A percentile compares a stretch with the other conserved stretches of the same genome.
Evolutionary conservation across 176 grass and related monocot genomes (phyloP).

Genomic region (bread wheat (Triticum aestivum)): DNA sequence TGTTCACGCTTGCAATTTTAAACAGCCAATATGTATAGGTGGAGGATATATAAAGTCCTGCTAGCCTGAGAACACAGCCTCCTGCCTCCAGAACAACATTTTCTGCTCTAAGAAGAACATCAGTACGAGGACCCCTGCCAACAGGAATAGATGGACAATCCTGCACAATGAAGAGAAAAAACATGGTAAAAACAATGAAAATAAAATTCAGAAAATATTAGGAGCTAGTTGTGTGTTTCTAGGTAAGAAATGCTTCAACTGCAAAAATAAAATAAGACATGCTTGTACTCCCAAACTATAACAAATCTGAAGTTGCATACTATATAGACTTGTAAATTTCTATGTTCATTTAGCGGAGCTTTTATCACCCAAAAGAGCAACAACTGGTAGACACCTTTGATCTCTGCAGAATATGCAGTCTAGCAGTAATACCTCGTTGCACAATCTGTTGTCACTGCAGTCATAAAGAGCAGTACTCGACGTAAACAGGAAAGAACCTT

Average conservation of each 20-base stretch:
- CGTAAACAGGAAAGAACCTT: constrained; percentile 92
- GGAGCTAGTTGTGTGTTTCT: not conserved
- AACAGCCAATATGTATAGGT: not conserved
- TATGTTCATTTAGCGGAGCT: not conserved
- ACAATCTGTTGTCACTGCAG: constrained; percentile 65
- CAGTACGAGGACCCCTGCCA: constrained; percentile 80
- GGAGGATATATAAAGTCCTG: constrained; percentile 98
- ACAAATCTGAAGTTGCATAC: constrained; percentile 15
- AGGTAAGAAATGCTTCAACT: not conserved
- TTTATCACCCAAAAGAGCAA: not conserved
- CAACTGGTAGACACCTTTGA: not conserved
- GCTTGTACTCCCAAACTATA: not conserved
- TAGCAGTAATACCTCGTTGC: constrained; percentile 61
- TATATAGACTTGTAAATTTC: not conserved
- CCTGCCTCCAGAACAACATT: constrained; percentile 66
- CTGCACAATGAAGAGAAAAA: constrained; percentile 25
- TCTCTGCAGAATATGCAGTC: not conserved
- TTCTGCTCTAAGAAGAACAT: constrained; percentile 85
- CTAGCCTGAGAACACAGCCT: constrained; percentile 87
- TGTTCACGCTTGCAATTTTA: not conserved
- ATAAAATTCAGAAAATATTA: not conserved
- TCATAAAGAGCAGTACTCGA: constrained; percentile 85
- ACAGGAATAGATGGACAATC: constrained; percentile 73
- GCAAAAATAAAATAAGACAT: not conserved
- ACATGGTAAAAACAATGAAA: not conserved